Evolutionary conservation across 2,329 filamentous ascomycete species (phyloP).

Genomic region (Diaporthe sp.): DNA sequence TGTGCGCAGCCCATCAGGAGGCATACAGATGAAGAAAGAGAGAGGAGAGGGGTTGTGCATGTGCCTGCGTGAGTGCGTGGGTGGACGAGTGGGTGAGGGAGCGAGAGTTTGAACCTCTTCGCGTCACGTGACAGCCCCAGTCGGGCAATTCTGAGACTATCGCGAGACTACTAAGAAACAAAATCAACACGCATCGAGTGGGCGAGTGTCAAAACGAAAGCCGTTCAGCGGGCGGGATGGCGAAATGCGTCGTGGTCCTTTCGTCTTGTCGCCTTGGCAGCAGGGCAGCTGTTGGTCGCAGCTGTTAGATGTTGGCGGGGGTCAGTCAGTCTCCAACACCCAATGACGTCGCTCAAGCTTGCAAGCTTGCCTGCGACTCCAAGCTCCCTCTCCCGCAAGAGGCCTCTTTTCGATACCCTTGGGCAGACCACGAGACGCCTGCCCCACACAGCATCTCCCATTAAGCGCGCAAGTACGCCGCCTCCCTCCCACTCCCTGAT

Average conservation of each 20-base stretch:
- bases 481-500: slow-evolving; percentile 3
- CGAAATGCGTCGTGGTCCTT: slow-evolving; percentile 10
- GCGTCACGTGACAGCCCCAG: slow-evolving; percentile 3
- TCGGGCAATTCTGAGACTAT: not conserved
- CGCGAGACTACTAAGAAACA: not conserved
- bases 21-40: not conserved
- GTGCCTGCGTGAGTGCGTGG: not conserved
- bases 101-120: not conserved
- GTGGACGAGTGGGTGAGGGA: not conserved
- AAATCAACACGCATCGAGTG: not conserved
- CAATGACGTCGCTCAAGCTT: slow-evolving; percentile 38
- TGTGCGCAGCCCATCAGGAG: not conserved
- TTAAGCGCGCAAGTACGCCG: slow-evolving; percentile 27
- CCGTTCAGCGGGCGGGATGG: slow-evolving; percentile 5
- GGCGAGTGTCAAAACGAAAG: not conserved
- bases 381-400: slow-evolving; percentile 9
- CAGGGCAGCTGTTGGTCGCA: not conserved
- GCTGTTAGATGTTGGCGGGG: slow-evolving; percentile 24
- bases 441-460: slow-evolving; percentile 15
- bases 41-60: not conserved
- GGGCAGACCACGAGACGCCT: slow-evolving; percentile 27
- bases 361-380: slow-evolving; percentile 20
- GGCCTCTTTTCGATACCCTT: slow-evolving; percentile 8
- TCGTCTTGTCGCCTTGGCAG: slow-evolving; percentile 24
- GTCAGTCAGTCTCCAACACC: slow-evolving; percentile 7